A percentile compares a stretch with the other conserved stretches of the same genome.
Evolutionary conservation across 2,329 filamentous ascomycete species (phyloP).

Genomic region (Sporothrix dimorphospora): DNA sequence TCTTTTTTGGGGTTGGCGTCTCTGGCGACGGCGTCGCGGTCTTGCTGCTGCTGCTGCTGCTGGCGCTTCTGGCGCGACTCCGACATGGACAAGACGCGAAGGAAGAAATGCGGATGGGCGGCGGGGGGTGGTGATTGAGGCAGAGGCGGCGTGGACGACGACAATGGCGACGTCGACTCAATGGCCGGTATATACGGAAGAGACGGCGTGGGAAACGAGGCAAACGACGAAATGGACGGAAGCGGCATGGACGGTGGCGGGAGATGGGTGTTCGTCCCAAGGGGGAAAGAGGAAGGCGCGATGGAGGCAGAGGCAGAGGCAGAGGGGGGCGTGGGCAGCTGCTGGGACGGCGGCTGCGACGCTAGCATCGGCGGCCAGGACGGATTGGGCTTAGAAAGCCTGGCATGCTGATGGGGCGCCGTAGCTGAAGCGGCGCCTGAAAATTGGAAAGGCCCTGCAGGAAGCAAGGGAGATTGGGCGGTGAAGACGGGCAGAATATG

Average conservation of each 20-base stretch:
- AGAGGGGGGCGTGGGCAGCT: neutral
- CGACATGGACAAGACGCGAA: slow-evolving; percentile 32
- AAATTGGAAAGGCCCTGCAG: slow-evolving; percentile 6
- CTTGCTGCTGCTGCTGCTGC: neutral
- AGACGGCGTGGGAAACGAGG: slow-evolving; percentile 20
- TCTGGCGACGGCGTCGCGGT: neutral
- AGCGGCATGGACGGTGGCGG: neutral
- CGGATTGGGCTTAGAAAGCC: slow-evolving; percentile 30
- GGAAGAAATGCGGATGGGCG: slow-evolving; percentile 17
- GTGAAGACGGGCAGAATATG: slow-evolving; percentile 26
- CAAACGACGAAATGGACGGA: slow-evolving; percentile 21
- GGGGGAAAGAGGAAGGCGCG: neutral
- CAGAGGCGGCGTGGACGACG: neutral
- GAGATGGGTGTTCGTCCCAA: neutral
- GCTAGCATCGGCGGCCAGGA: slow-evolving; percentile 29
- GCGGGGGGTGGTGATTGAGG: neutral
- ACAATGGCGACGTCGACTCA: neutral
- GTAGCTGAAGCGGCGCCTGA: no score
- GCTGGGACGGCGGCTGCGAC: slow-evolving; percentile 8
- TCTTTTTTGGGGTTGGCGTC: slow-evolving; percentile 14
- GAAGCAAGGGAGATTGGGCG: slow-evolving; percentile 12
- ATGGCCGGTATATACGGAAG: slow-evolving; percentile 4
- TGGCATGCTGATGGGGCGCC: neutral
- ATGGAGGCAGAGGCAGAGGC: neutral
- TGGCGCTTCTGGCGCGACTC: slow-evolving; percentile 24